Conservation (phyloP, 73 alveolate species). For the Uronychia setigera region DNA sequence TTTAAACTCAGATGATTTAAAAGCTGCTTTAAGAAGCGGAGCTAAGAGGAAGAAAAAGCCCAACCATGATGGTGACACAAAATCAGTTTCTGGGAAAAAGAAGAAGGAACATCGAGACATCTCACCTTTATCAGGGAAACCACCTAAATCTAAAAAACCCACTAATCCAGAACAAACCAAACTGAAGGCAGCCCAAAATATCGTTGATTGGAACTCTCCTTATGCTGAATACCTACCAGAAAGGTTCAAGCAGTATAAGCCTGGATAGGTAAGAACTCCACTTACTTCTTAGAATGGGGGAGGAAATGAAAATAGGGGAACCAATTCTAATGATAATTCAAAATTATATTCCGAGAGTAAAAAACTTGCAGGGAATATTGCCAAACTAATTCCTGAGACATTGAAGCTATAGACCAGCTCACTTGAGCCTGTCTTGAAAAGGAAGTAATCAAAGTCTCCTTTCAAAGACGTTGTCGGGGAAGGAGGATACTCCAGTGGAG, state of each 20-base stretch:
- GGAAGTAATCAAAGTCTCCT: neutral
- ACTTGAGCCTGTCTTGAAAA: neutral
- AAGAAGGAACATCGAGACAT: neutral
- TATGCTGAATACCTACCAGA: conserved; percentile 16
- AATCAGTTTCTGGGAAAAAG: neutral
- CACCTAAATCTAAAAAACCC: neutral
- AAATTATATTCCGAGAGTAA: too few relatives aligned
- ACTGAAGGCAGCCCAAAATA: neutral
- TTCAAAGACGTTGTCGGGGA: neutral
- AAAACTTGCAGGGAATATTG: too few relatives aligned
- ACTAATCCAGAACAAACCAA: neutral
- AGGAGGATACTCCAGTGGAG: neutral
- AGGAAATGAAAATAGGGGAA: neutral
- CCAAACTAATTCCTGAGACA: neutral
- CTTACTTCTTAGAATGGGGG: neutral
- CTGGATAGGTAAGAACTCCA: neutral
- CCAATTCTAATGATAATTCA: too few relatives aligned
- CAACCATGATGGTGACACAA: too few relatives aligned
- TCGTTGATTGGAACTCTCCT: neutral
- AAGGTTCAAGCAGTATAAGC: conserved; percentile 10
- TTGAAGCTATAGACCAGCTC: neutral
- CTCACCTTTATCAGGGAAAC: neutral
- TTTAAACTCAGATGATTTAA: neutral
- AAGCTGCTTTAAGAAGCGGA: too few relatives aligned
- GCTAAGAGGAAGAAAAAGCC: neutral